Percentiles rank a stretch among this genome's conserved stretches.
phyloP scores from a whole-genome alignment of 805 yeast species.

The Saccharomycopsis olivae region DNA sequence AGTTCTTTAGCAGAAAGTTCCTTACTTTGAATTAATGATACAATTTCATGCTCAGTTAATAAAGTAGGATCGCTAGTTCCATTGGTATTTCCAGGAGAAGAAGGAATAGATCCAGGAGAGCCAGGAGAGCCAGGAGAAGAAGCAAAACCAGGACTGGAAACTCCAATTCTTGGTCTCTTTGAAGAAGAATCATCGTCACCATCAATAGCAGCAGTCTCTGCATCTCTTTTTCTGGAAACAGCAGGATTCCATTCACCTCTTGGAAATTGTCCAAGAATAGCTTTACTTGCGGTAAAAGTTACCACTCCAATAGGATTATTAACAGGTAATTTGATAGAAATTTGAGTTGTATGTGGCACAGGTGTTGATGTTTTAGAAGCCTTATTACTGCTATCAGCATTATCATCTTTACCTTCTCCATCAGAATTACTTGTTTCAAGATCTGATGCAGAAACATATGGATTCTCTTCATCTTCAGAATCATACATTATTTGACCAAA shows the following conservation, averaged over 20 bases:
- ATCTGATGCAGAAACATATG: conserved; percentile 67
- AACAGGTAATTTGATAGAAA: conserved; percentile 32
- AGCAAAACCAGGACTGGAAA: conserved; percentile 17
- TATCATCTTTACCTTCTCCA: conserved; percentile 22
- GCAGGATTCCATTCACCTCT: conserved; percentile 78
- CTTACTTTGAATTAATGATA: conserved; percentile 40
- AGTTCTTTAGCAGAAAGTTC: conserved; percentile 48
- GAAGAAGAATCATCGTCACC: background rate
- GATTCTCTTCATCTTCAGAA: conserved; percentile 76
- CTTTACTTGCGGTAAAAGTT: conserved; percentile 52
- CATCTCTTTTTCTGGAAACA: conserved; percentile 29
- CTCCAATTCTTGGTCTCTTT: conserved; percentile 10
- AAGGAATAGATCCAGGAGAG: conserved; percentile 6
- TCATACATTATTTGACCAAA: conserved; percentile 56
- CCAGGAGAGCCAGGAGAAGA: conserved; percentile 15
- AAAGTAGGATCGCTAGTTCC: conserved; percentile 23
- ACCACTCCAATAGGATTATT: conserved; percentile 43
- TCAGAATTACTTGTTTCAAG: conserved; percentile 38
- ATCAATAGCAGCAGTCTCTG: conserved; percentile 14
- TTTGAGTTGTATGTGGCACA: conserved; percentile 24
- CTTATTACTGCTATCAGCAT: conserved; percentile 11
- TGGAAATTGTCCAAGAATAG: conserved; percentile 56
- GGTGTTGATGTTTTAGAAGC: conserved; percentile 26
- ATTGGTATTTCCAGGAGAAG: no score
- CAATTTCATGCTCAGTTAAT: conserved; percentile 65